Evolutionary conservation across 331 rosid species (phyloP).

Genomic region (Prunus yedoensis): DNA sequence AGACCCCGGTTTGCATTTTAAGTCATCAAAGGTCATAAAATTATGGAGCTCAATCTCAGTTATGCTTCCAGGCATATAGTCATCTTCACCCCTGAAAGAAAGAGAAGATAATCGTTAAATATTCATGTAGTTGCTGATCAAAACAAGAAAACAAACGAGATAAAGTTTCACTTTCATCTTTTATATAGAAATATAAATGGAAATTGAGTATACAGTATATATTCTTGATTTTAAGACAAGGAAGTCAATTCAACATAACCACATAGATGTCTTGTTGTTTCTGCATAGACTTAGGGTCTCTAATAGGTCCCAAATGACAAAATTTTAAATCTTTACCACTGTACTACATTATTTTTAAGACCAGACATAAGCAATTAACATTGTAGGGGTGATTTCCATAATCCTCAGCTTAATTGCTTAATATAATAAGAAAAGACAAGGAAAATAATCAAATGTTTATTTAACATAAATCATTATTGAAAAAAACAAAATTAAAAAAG

Average conservation of each 20-base stretch:
- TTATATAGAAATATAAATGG: neutral
- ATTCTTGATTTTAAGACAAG: neutral
- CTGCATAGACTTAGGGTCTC: neutral
- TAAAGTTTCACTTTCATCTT: neutral
- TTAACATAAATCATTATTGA: neutral
- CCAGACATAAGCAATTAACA: neutral
- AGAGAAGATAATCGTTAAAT: conserved; percentile 16
- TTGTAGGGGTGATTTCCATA: neutral
- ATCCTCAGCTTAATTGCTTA: neutral
- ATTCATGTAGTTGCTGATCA: conserved; percentile 5
- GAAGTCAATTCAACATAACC: neutral
- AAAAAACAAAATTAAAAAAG: neutral
- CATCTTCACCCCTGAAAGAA: conserved; percentile 84
- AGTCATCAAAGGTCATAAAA: conserved; percentile 81
- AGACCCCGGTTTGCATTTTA: conserved; percentile 85
- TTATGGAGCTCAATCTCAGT: conserved; percentile 80
- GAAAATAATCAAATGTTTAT: neutral
- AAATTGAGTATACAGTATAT: neutral
- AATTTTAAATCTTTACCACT: neutral
- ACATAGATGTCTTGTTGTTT: neutral
- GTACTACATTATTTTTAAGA: neutral
- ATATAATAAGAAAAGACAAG: neutral
- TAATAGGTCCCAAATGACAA: neutral
- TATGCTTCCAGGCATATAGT: conserved; percentile 90
- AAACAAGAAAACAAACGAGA: neutral